These are phyloP conservation scores for Penicillium malachiteum DNA, from an alignment of 495 filamentous ascomycete species.

Conservation along the genomic window DNA sequence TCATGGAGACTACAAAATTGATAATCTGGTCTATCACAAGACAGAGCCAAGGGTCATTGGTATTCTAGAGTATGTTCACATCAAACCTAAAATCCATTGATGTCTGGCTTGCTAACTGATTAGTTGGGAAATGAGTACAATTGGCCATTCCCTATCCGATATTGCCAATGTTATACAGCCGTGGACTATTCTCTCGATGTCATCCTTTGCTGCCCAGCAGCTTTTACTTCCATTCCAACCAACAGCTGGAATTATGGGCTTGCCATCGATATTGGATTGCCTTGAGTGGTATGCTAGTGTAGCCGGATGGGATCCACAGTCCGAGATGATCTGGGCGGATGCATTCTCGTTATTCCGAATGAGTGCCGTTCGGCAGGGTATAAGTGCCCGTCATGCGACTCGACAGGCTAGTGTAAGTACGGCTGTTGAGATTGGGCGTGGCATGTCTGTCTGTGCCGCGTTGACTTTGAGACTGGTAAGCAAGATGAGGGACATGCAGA, in stretches of 20 bases:
- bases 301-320: not conserved
- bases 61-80: not conserved
- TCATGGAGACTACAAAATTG: constrained; percentile 1
- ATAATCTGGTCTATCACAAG: not conserved
- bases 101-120: not conserved
- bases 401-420: not conserved
- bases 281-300: not conserved
- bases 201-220: not conserved
- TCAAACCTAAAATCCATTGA: not conserved
- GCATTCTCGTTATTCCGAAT: not conserved
- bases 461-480: constrained; percentile 1
- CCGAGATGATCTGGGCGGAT: not conserved
- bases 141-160: constrained; percentile 3
- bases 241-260: not conserved
- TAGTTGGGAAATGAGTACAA: constrained; percentile 1
- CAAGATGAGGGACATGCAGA: not conserved
- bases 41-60: constrained; percentile 3
- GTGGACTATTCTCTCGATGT: not conserved
- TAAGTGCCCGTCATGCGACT: not conserved
- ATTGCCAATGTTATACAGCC: constrained; percentile 1
- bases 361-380: not conserved
- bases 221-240: not conserved
- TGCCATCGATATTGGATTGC: not conserved
- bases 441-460: not conserved
- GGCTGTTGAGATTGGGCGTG: not conserved